phyloP scores from a whole-genome alignment of 176 grass and related monocot genomes.

The Chrysopogon serrulatus region DNA sequence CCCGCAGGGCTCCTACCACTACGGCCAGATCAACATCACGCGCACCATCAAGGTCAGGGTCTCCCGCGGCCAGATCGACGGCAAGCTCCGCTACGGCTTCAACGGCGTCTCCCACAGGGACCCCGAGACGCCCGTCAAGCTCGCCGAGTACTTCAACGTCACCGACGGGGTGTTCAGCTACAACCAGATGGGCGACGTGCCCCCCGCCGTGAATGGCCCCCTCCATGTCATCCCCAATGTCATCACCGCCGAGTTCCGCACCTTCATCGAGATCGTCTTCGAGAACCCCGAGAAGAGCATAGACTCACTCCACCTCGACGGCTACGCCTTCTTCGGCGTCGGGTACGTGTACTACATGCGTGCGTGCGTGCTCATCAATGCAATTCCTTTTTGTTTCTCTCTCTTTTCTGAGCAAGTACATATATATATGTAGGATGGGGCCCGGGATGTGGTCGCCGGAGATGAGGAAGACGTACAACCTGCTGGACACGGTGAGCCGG shows the following conservation, averaged over 20 bases:
- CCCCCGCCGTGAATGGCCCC: constrained; percentile 1
- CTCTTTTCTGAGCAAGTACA: not conserved
- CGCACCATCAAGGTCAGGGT: constrained; percentile 78
- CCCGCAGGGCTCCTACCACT: constrained; percentile 96
- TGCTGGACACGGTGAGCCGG: constrained; percentile 62
- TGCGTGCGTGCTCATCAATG: not conserved
- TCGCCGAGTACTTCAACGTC: constrained; percentile 81
- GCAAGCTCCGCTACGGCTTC: constrained; percentile 62
- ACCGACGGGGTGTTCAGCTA: constrained; percentile 55
- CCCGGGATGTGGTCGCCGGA: constrained; percentile 49
- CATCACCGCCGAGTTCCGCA: constrained; percentile 50
- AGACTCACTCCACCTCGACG: constrained; percentile 56
- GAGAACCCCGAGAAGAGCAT: constrained; percentile 72
- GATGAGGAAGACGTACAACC: constrained; percentile 54
- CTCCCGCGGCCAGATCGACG: constrained; percentile 28
- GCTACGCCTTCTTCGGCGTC: constrained; percentile 65
- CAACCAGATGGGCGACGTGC: constrained; percentile 52
- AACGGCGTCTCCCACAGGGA: constrained; percentile 61
- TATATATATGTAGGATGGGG: constrained; percentile 36
- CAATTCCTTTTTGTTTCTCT: too few species aligned
- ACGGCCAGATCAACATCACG: constrained; percentile 90
- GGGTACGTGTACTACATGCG: too few species aligned
- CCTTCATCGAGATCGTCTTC: constrained; percentile 67
- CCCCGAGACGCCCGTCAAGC: constrained; percentile 57
- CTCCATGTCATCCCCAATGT: constrained; percentile 33